Base-by-base conservation (phyloP, 371 early-diverging fungal species). In the Nematocida parisii region DNA sequence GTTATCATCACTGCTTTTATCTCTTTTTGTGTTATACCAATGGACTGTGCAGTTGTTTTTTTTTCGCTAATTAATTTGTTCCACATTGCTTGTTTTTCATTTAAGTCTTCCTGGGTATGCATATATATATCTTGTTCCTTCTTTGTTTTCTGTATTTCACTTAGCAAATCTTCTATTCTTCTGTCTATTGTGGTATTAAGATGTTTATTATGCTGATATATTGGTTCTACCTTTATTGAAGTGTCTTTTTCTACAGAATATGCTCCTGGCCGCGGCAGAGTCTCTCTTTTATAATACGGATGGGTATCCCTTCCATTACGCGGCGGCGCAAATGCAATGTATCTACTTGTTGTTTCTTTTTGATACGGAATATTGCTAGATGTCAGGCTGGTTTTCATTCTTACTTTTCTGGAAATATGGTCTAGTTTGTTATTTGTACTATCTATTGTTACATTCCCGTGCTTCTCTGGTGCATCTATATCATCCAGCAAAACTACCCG, bases 401-500 rank as follows among this genome's bases (percentile, higher is more conserved):
- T 9, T 50, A 50, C 22, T 45, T 58, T 72, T 40, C 58, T 54
- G 13, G 27, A 20, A 18, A 72, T 56, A 24, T 72, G 72, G 60
- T 42, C 42, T 56, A 58, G 7, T 33, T 56, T 56, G 42, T 58
- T 72, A 24, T 56, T 72, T 55, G 72, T 72, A 60, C 72, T 72
- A 24, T 72, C 60, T 22, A 72, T 72, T 27, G 72, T 57, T 56
- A 72, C 42, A 13, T 27, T 9, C 0, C 72, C 72, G 39, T 72
- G 72, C 42, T n/a, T 72, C 42, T 50, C 68, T 22, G 68, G 46
- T 7, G 52, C 52, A 11, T 67, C 46, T 15, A 73, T 60, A 45
- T 73, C 73, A 22, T 73, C 73, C 13, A 73, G 57, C 18, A 73
- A 24, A 3, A 73, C 62, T 15, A 73, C 57, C 27, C 42, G 9